Evolutionary conservation across 257 asterid species (phyloP).

Genomic region (Echites panduratus): DNA sequence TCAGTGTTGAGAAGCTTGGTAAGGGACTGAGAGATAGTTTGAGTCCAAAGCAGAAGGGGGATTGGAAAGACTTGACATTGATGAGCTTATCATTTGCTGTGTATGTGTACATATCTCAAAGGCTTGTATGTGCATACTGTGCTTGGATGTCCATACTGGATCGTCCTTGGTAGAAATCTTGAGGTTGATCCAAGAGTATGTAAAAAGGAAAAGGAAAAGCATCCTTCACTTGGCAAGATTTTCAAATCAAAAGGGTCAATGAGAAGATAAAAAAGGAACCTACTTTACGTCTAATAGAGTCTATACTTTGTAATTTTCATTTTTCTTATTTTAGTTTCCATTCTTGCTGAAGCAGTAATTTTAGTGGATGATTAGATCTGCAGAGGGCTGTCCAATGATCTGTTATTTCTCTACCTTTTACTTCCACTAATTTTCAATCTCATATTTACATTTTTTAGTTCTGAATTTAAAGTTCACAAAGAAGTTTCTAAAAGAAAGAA

Average conservation of each 20-base stretch:
- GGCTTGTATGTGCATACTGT: conserved; percentile 90
- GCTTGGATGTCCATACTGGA: conserved; percentile 51
- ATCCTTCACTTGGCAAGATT: neutral
- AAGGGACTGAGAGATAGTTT: conserved; percentile 44
- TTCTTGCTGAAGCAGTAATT: neutral
- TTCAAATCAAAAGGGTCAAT: neutral
- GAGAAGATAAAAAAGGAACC: neutral
- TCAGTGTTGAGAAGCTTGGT: conserved; percentile 43
- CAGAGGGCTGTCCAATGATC: no score
- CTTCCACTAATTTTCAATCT: neutral
- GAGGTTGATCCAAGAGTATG: no score
- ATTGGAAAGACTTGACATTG: conserved; percentile 76
- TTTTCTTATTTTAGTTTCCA: neutral
- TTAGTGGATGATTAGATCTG: no score
- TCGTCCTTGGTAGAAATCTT: conserved; percentile 39
- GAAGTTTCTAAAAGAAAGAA: neutral
- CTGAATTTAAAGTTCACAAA: neutral
- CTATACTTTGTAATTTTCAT: neutral
- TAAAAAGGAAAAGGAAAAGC: no score
- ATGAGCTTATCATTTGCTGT: conserved; percentile 92
- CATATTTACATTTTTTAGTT: neutral
- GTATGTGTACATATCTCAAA: conserved; percentile 83
- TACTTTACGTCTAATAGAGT: neutral
- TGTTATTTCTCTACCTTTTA: neutral
- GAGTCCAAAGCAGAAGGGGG: conserved; percentile 85